Percentiles rank a stretch among this genome's conserved stretches.
Evolutionary conservation across 2,329 filamentous ascomycete species (phyloP).

Genomic region (Fusarium graminum): DNA sequence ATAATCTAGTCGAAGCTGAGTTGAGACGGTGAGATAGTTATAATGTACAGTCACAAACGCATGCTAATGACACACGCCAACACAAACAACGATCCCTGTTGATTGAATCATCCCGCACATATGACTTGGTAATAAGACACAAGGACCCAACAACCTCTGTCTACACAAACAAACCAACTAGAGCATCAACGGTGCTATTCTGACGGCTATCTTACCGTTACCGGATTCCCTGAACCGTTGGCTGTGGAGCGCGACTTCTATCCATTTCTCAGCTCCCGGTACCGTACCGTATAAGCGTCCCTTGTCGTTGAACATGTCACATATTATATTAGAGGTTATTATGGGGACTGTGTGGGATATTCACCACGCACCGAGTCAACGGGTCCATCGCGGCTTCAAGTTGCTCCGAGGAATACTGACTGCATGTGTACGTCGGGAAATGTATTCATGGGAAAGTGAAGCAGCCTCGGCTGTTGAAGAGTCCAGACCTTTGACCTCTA

Average conservation of each 20-base stretch:
- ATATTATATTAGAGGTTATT: slow-evolving; percentile 7
- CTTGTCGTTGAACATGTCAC: slow-evolving; percentile 7
- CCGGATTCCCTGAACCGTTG: slow-evolving; percentile 3
- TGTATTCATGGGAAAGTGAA: neutral
- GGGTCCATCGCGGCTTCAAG: slow-evolving; percentile 18
- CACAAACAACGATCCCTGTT: neutral
- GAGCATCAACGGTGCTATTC: slow-evolving; percentile 7
- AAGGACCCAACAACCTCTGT: neutral
- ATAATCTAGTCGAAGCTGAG: neutral
- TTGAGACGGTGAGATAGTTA: neutral
- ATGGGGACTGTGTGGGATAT: slow-evolving; percentile 1
- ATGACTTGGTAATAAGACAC: neutral
- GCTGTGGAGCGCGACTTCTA: slow-evolving; percentile 28
- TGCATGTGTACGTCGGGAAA: neutral
- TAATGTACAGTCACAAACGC: neutral
- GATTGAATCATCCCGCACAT: neutral
- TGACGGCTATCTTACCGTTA: slow-evolving; percentile 23
- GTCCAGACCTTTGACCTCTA: neutral
- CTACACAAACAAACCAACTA: slow-evolving; percentile 1
- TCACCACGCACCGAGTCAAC: neutral
- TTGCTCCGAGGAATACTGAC: slow-evolving; percentile 15
- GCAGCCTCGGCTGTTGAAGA: slow-evolving; percentile 26
- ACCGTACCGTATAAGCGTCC: slow-evolving; percentile 7
- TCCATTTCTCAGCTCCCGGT: slow-evolving; percentile 42
- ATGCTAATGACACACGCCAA: neutral